Evolutionary conservation across 2,329 filamentous ascomycete species (phyloP), one percentile per base, ranked within the genome.

Genomic region (Eurotiales sp.): DNA sequence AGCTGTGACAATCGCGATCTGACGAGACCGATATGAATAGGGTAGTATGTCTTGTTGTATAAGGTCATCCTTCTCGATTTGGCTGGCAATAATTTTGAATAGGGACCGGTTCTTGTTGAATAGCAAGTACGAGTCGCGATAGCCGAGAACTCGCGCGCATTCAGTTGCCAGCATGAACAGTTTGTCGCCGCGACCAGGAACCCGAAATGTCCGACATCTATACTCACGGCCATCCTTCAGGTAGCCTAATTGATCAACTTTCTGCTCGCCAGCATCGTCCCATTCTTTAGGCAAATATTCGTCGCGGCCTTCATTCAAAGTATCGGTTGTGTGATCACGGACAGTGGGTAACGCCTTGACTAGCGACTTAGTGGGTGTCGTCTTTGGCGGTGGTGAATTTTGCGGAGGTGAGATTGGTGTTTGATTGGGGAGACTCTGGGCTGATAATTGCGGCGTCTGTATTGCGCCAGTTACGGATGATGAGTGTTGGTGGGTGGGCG

Each of bases 101-200:
- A 99, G 77, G 2, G 93, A 97, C 58, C 92, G 81, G 70, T 99
- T 97, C 75, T 97, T 96, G 80, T 97, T 97, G 77, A 99, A 99
- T 14, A 99, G 77, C 30, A 99, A 78, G 68, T 99, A 99, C n/a
- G 91, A 96, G 70, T 99, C 93, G 55, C 93, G 83, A 68, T 99
- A 99, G 42, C 90, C 88, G 19, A 97, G 77, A 3, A 96, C 90
- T 59, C 93, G 84, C 21, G 93, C 93, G 67, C 93, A 97, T 72
- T 99, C 93, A 14, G 93, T 99, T 30, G 93, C 93, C 47, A 99
- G 82, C 93, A 99, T 99, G 73, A 97, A 99, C 5, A 97, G 81
- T 72, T 96, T 96, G 59, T 95, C 86, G 23, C 89, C 90, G 60
- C 93, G 81, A 63, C 95, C 86, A 15, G 92, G 90, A 3, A 99